Conservation (phyloP, 345 rosid species). For the Cardamine chenopodiifolia region DNA sequence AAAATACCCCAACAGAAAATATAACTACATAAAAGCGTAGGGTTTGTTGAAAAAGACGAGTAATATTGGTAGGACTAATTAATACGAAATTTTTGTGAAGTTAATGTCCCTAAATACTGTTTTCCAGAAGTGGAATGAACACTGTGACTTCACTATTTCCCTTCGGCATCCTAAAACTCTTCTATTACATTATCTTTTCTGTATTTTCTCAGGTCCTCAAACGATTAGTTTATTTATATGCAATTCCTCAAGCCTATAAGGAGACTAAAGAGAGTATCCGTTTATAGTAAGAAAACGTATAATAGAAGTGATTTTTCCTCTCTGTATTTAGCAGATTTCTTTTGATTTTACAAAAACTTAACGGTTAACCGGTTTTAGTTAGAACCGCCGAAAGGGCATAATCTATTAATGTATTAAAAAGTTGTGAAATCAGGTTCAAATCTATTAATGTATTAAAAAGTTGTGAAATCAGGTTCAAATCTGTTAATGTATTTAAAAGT, state of each 20-base stretch:
- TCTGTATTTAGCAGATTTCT: neutral
- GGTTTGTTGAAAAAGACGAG: slow-evolving; percentile 19
- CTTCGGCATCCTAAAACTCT: neutral
- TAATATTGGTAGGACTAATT: slow-evolving; percentile 23
- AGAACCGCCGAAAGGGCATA: neutral
- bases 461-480: too few species aligned
- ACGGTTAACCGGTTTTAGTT: neutral
- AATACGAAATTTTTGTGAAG: slow-evolving; percentile 3
- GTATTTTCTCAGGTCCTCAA: neutral
- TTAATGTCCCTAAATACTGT: slow-evolving; percentile 26
- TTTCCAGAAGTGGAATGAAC: slow-evolving; percentile 13
- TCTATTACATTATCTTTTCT: neutral
- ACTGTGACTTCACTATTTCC: slow-evolving; percentile 10
- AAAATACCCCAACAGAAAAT: slow-evolving; percentile 15
- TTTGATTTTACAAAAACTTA: neutral
- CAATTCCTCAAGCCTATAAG: neutral
- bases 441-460: too few species aligned
- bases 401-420: too few species aligned
- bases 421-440: too few species aligned
- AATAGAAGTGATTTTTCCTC: neutral
- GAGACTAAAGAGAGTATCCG: neutral
- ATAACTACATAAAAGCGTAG: neutral
- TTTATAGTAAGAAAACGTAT: neutral
- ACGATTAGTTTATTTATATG: neutral
- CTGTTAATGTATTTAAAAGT: too few species aligned